Evolutionary conservation across 2,329 filamentous ascomycete genomes (phyloP).

Genomic region (Claviceps quebecensis): DNA sequence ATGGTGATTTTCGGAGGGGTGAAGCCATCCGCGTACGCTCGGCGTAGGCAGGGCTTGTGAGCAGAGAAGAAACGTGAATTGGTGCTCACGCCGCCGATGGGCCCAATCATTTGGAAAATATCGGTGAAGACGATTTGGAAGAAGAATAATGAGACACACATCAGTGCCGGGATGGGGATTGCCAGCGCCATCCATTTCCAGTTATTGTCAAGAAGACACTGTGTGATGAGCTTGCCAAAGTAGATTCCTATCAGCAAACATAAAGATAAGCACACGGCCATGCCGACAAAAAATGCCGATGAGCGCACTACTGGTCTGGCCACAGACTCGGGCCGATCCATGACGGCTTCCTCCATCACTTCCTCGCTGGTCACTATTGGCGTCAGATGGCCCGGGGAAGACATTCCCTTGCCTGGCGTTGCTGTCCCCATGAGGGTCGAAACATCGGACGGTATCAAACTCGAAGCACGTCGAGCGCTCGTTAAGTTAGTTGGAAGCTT

Average conservation of each 20-base stretch:
- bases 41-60: constrained; percentile 19
- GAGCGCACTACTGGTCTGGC: constrained; percentile 24
- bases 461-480: constrained; percentile 8
- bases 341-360: constrained; percentile 11
- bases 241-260: constrained; percentile 24
- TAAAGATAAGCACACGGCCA: constrained; percentile 23
- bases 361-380: constrained; percentile 11
- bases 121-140: constrained; percentile 27
- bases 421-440: constrained; percentile 8
- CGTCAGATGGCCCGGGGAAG: constrained; percentile 1
- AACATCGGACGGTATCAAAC: constrained; percentile 7
- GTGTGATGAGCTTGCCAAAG: constrained; percentile 22
- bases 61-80: constrained; percentile 33
- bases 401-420: constrained; percentile 11
- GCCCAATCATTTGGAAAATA: constrained; percentile 33
- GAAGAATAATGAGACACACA: constrained; percentile 24
- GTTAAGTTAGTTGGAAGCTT: constrained; percentile 8
- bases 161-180: constrained; percentile 21
- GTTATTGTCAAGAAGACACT: constrained; percentile 23
- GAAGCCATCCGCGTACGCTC: constrained; percentile 19
- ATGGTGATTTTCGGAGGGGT: constrained; percentile 20
- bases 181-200: constrained; percentile 25
- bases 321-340: constrained; percentile 23
- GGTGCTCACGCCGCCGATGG: constrained; percentile 26
- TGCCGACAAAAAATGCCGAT: constrained; percentile 24